A percentile compares a stretch with the other conserved stretches of the same genome.
Evolutionary conservation across 192 early-diverging fungal genomes (phyloP).

Genomic region (Coemansia sp.): DNA sequence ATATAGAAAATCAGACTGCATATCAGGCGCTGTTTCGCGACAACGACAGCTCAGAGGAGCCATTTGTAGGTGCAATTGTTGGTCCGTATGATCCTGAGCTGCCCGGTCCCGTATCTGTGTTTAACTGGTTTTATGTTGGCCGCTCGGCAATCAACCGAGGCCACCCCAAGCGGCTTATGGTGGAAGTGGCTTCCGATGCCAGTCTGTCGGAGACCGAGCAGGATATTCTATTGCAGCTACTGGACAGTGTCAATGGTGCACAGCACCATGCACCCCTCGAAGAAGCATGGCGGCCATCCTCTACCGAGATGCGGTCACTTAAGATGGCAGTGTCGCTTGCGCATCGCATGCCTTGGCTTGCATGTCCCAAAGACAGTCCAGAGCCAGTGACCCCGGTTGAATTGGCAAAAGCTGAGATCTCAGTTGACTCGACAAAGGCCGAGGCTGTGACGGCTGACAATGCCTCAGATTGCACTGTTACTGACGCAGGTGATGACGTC

Average conservation of each 20-base stretch:
- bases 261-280: constrained; percentile 62
- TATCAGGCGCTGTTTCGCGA: constrained; percentile 81
- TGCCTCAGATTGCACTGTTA: constrained; percentile 22
- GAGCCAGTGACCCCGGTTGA: not conserved
- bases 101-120: constrained; percentile 69
- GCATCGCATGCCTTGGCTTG: constrained; percentile 73
- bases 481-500: not conserved
- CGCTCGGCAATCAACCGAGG: constrained; percentile 57
- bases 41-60: constrained; percentile 54
- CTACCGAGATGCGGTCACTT: constrained; percentile 63
- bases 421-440: not conserved
- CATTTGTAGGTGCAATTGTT: constrained; percentile 91
- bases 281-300: constrained; percentile 74
- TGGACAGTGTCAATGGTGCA: constrained; percentile 57
- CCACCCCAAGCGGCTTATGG: constrained; percentile 65
- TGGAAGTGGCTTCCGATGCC: constrained; percentile 57
- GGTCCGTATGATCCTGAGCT: constrained; percentile 82
- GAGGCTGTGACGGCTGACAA: constrained; percentile 2
- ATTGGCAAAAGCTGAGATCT: not conserved
- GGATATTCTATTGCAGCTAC: constrained; percentile 57
- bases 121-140: constrained; percentile 87
- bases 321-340: constrained; percentile 70
- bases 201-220: constrained; percentile 54
- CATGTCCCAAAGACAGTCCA: not conserved
- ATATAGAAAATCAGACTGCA: constrained; percentile 84